Evolutionary conservation across 306 rosid species (phyloP), one percentile per base, ranked within the genome.

Genomic region (Vicia faba): DNA sequence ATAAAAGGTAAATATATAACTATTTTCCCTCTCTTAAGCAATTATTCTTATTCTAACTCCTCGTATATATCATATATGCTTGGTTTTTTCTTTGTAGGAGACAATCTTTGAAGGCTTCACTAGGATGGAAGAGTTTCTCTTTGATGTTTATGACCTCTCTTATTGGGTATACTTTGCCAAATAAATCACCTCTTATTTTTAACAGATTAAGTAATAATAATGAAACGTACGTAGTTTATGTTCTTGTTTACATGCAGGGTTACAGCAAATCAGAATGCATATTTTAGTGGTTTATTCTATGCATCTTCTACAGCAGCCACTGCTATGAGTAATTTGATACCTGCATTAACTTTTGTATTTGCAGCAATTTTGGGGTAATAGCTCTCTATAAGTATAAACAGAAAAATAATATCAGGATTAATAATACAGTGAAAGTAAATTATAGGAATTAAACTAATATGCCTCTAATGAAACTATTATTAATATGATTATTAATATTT

Each of bases 281-380:
- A 82, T 75, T 84, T 84, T 65, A 84, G 78, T 75, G 95, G 96
- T 11, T 50, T 90, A 45, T 86, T 49, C 40, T 84, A 87, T 28
- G 60, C 91, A 6, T 80, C 85, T 62, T 87, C 92, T 10, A 85
- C 88, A 4, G 80, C 84, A 64, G 77, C 92, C 6, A 85, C 82
- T 1, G 88, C 95, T 16, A 84, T 85, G 88, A 78, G 64, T 48
- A 90, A 90, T 75, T 75, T 90, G 38, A 77, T 82, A 39, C 97
- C 92, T 0, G 95, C 88, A 5, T 20, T 85, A 49, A 84, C 95
- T 20, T 82, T 87, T 78, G 70, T 90, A 7, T 76, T 87, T 16
- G 95, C 95, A 15, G 8, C 81, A 28, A 73, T 75, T 40, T 70
- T 76, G 0, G 90, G 97, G 95, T 90, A 85, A 70, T 45, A 61